Percentiles rank a stretch among this genome's conserved stretches.
Evolutionary conservation across 1,284 basidiomycete genomes (phyloP).

Genomic region (Taiwanofungus camphoratus): DNA sequence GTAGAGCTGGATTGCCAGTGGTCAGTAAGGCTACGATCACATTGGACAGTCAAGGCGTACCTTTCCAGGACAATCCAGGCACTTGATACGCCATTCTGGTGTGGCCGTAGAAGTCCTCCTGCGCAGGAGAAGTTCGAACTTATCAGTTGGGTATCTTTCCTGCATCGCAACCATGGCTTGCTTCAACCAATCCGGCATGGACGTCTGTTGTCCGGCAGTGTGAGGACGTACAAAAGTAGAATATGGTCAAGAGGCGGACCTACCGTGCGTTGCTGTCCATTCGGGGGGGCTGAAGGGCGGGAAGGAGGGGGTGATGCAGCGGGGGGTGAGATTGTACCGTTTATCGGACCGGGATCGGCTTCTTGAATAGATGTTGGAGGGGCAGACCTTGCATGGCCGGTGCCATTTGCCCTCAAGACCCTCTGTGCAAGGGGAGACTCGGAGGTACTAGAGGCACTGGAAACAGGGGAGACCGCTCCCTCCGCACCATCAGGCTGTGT

Average conservation of each 20-base stretch:
- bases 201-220: conserved; percentile 10
- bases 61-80: conserved; percentile 92
- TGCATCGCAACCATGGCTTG: conserved; percentile 62
- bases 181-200: conserved; percentile 67
- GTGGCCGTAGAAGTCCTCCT: conserved; percentile 44
- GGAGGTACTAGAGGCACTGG: conserved; percentile 60
- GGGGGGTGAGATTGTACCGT: conserved; percentile 5
- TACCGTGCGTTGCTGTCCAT: conserved; percentile 9
- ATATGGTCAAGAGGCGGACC: conserved; percentile 8
- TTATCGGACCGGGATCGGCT: conserved; percentile 2
- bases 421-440: conserved; percentile 63
- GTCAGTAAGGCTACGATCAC: conserved; percentile 7
- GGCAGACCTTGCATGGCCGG: conserved; percentile 26
- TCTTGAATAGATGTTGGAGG: conserved; percentile 14
- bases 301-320: conserved; percentile 5
- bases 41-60: conserved; percentile 36
- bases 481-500: conserved; percentile 36
- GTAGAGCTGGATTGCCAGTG: conserved; percentile 60
- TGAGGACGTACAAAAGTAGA: conserved; percentile 5
- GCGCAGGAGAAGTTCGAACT: conserved; percentile 71
- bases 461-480: conserved; percentile 58
- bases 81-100: conserved; percentile 90
- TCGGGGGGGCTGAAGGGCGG: conserved; percentile 7
- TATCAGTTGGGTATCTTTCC: conserved; percentile 75
- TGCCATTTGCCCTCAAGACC: conserved; percentile 47